phyloP scores from a whole-genome alignment of 1,139 yeast genomes.

The Protomyces inundatus region DNA sequence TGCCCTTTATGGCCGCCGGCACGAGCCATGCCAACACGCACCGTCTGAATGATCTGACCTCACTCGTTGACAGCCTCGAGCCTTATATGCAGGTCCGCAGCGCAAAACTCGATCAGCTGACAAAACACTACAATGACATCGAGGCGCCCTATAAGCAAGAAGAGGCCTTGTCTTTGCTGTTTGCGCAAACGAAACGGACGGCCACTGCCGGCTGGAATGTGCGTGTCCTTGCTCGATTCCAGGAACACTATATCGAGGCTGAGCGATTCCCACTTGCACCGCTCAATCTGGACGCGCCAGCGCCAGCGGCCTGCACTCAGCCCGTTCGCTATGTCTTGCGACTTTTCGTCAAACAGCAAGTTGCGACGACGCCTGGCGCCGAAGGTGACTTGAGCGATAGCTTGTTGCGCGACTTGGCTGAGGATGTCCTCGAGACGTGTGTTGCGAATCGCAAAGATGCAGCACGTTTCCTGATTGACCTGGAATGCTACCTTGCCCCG shows the following conservation, averaged over 20 bases:
- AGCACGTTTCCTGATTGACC: conserved; percentile 69
- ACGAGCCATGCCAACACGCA: conserved; percentile 12
- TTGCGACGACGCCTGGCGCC: conserved; percentile 64
- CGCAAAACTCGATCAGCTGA: conserved; percentile 8
- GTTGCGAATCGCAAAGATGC: conserved; percentile 88
- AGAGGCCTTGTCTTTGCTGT: conserved; percentile 10
- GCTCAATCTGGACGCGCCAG: conserved; percentile 36
- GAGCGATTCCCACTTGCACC: conserved; percentile 44
- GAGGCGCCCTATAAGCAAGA: conserved; percentile 31
- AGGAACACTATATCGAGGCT: conserved; percentile 33
- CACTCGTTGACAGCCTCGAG: conserved; percentile 37
- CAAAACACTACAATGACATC: conserved; percentile 30
- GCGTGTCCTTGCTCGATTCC: background rate
- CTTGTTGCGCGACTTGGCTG: conserved; percentile 66
- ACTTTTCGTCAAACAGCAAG: conserved; percentile 49
- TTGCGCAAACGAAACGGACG: background rate
- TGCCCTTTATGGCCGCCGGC: conserved; percentile 51
- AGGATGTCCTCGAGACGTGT: conserved; percentile 69
- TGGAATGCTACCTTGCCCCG: conserved; percentile 67
- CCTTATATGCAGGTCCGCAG: conserved; percentile 27
- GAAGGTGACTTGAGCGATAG: conserved; percentile 56
- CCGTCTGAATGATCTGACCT: background rate
- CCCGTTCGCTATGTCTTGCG: conserved; percentile 30
- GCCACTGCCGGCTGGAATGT: background rate
- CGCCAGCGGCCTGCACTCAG: conserved; percentile 22